Percentiles rank a stretch among this genome's conserved stretches.
These are phyloP conservation scores for Henckelia pumila DNA, from an alignment of 257 asterid species.

Conservation along the genomic window DNA sequence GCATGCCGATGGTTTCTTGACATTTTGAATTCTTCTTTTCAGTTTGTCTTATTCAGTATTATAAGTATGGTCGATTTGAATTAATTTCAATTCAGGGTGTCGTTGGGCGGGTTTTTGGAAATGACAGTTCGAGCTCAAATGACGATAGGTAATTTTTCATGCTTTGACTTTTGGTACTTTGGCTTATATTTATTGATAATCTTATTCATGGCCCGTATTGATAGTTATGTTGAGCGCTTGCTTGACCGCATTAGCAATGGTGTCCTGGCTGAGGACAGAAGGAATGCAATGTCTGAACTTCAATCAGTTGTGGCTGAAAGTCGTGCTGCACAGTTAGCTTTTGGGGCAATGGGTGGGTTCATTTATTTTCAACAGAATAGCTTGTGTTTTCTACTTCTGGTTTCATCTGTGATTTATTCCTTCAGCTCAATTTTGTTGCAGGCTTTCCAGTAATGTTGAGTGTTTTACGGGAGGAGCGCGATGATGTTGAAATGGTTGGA, in stretches of 20 bases:
- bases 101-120: slow-evolving; percentile 88
- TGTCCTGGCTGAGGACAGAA: slow-evolving; percentile 82
- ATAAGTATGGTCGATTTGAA: slow-evolving; percentile 21
- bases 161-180: slow-evolving; percentile 8
- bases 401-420: slow-evolving; percentile 23
- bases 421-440: slow-evolving; percentile 35
- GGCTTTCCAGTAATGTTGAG: slow-evolving; percentile 83
- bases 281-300: slow-evolving; percentile 85
- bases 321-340: slow-evolving; percentile 79
- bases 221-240: slow-evolving; percentile 89
- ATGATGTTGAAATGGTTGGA: slow-evolving; percentile 91
- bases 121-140: slow-evolving; percentile 62
- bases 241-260: slow-evolving; percentile 96
- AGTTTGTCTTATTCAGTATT: neutral
- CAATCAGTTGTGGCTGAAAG: slow-evolving; percentile 87
- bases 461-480: slow-evolving; percentile 91
- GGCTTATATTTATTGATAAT: slow-evolving; percentile 10
- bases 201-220: slow-evolving; percentile 21
- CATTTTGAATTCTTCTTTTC: slow-evolving; percentile 1
- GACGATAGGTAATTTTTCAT: slow-evolving; percentile 68
- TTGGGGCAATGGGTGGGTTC: slow-evolving; percentile 94
- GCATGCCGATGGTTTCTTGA: neutral
- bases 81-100: slow-evolving; percentile 63
- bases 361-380: slow-evolving; percentile 23
- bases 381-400: slow-evolving; percentile 15